These are phyloP conservation scores for Bathelium albidoporum DNA, from an alignment of 495 filamentous ascomycete genomes.

Conservation along the genomic window DNA sequence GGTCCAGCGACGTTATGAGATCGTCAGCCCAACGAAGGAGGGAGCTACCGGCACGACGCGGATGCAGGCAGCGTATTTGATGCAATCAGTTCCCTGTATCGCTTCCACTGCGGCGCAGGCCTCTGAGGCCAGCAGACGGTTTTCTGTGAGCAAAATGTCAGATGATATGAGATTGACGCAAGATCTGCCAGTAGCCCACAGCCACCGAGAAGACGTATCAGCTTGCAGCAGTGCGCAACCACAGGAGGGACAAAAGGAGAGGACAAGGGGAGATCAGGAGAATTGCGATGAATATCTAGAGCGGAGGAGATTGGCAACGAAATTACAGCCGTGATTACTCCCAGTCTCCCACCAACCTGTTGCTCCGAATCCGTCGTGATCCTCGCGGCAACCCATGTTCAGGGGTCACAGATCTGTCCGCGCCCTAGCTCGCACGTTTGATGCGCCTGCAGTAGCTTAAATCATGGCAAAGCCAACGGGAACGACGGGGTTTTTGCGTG, in stretches of 20 bases:
- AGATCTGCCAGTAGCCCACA: background rate
- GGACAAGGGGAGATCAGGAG: background rate
- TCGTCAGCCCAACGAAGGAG: background rate
- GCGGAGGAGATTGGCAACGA: background rate
- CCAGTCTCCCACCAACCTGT: background rate
- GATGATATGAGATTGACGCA: background rate
- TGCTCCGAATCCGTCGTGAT: background rate
- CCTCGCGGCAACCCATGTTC: background rate
- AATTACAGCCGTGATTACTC: background rate
- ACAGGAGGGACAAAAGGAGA: background rate
- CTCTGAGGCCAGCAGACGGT: background rate
- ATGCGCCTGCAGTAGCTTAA: background rate
- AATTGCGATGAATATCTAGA: background rate
- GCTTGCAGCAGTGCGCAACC: background rate
- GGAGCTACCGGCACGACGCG: background rate
- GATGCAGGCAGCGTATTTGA: background rate
- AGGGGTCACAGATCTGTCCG: background rate
- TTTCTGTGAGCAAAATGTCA: background rate
- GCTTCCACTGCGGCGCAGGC: background rate
- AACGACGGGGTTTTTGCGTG: background rate
- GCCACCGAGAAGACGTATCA: background rate
- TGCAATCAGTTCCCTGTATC: background rate
- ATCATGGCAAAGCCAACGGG: background rate
- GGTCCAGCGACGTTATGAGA: background rate
- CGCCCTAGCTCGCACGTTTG: background rate